Evolutionary conservation across 1,139 yeast species (phyloP).

Genomic region (Protomyces inouyei): DNA sequence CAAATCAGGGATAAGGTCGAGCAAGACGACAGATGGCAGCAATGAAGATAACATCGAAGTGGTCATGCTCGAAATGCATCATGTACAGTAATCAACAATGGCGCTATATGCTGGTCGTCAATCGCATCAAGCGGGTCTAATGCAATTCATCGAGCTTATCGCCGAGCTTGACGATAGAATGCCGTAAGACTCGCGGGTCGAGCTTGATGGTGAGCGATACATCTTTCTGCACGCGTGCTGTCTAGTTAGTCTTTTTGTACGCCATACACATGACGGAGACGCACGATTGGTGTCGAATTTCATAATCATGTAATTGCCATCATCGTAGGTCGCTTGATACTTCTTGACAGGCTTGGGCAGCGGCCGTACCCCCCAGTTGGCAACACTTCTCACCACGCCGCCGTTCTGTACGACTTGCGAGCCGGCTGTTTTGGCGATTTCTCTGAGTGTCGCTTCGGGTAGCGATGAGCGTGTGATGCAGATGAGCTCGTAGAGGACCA

Average conservation of each 20-base stretch:
- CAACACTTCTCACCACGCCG: constrained; percentile 22
- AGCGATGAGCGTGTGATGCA: constrained; percentile 15
- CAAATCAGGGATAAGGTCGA: neutral
- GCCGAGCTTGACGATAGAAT: constrained; percentile 20
- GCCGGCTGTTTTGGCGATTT: constrained; percentile 24
- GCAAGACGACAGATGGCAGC: constrained; percentile 10
- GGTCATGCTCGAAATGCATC: neutral
- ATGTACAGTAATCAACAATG: neutral
- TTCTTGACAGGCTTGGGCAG: constrained; percentile 19
- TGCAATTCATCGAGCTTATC: constrained; percentile 17
- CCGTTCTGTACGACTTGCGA: constrained; percentile 20
- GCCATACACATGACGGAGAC: neutral
- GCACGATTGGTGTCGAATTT: constrained; percentile 22
- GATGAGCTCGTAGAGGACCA: constrained; percentile 21
- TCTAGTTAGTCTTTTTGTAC: neutral
- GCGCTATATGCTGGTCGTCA: neutral
- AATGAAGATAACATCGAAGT: neutral
- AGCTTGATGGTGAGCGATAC: constrained; percentile 12
- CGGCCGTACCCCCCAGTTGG: constrained; percentile 13
- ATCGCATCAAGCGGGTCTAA: neutral
- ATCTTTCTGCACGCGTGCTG: constrained; percentile 21
- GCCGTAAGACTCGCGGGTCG: constrained; percentile 24
- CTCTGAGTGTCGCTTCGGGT: constrained; percentile 21
- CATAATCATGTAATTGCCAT: constrained; percentile 18
- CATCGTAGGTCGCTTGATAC: constrained; percentile 18